phyloP scores from a whole-genome alignment of 2,329 filamentous ascomycete species.

The Thelonectria rubi region DNA sequence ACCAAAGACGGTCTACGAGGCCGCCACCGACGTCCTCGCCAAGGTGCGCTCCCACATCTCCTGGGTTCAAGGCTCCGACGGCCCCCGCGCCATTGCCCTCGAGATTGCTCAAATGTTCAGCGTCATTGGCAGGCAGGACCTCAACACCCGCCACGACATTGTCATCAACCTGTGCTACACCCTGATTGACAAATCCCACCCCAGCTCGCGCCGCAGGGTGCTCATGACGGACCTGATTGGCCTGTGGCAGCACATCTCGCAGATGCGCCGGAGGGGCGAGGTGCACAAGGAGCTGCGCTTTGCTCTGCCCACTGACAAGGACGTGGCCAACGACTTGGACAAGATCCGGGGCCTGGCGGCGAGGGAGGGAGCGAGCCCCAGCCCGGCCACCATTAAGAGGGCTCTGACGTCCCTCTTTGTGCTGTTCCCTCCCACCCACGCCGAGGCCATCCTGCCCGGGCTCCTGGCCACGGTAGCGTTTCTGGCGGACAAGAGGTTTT shows the following conservation, averaged over 20 bases:
- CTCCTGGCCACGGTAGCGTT: slow-evolving; percentile 47
- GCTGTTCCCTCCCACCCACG: slow-evolving; percentile 40
- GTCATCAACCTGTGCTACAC: slow-evolving; percentile 46
- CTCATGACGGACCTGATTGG: slow-evolving; percentile 45
- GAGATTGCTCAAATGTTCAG: slow-evolving; percentile 41
- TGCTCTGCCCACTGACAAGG: slow-evolving; percentile 43
- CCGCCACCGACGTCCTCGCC: slow-evolving; percentile 36
- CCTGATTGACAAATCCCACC: slow-evolving; percentile 30
- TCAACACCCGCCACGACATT: slow-evolving; percentile 43
- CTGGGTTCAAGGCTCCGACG: slow-evolving; percentile 27
- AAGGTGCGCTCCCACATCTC: slow-evolving; percentile 30
- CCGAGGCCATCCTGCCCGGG: slow-evolving; percentile 42
- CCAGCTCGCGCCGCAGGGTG: slow-evolving; percentile 23
- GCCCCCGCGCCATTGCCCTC: slow-evolving; percentile 28
- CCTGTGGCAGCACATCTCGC: slow-evolving; percentile 51
- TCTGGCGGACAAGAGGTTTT: slow-evolving; percentile 41
- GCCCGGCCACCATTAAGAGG: slow-evolving; percentile 29
- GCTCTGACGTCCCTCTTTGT: slow-evolving; percentile 46
- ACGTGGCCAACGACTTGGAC: slow-evolving; percentile 38
- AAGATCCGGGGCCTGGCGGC: slow-evolving; percentile 1
- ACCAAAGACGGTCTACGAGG: slow-evolving; percentile 42
- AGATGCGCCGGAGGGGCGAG: slow-evolving; percentile 45
- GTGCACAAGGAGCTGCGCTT: slow-evolving; percentile 36
- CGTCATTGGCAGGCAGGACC: slow-evolving; percentile 41
- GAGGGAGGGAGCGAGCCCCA: not conserved